Percentiles rank a stretch among this genome's conserved stretches.
Evolutionary conservation across 1,139 yeast genomes (phyloP).

Genomic region (Protomyces macrosporus): DNA sequence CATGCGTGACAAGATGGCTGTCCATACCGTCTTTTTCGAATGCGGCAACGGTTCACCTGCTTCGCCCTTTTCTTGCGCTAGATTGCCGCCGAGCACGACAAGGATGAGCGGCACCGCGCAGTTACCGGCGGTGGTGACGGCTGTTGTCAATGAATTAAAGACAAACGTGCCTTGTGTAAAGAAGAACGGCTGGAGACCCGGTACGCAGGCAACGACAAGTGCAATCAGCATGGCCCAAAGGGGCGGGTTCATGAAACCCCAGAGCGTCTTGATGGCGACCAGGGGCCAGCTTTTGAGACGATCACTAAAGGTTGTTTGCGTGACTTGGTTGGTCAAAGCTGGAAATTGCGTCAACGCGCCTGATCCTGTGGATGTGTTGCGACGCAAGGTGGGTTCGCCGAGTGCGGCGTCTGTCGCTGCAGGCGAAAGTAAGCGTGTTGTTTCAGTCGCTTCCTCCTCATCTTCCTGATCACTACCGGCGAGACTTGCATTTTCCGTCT

Average conservation of each 20-base stretch:
- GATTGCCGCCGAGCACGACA: slow-evolving; percentile 56
- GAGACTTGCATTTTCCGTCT: slow-evolving; percentile 15
- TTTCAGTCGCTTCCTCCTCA: background rate
- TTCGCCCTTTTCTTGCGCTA: slow-evolving; percentile 40
- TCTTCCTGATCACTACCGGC: slow-evolving; percentile 3
- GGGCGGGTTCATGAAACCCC: slow-evolving; percentile 83
- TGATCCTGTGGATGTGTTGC: slow-evolving; percentile 1
- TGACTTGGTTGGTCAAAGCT: slow-evolving; percentile 6
- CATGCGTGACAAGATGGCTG: slow-evolving; percentile 70
- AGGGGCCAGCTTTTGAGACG: background rate
- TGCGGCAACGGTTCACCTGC: slow-evolving; percentile 50
- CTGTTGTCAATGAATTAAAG: slow-evolving; percentile 68
- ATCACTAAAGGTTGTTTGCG: background rate
- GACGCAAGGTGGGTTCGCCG: background rate
- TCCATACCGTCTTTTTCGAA: slow-evolving; percentile 51
- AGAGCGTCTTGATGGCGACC: slow-evolving; percentile 1
- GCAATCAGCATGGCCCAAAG: slow-evolving; percentile 85
- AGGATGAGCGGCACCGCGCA: slow-evolving; percentile 80
- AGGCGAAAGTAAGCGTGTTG: background rate
- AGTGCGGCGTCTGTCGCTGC: background rate
- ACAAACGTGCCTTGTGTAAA: slow-evolving; percentile 60
- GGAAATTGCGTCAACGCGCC: slow-evolving; percentile 23
- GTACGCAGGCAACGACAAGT: slow-evolving; percentile 75
- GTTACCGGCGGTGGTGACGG: slow-evolving; percentile 72
- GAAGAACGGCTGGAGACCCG: slow-evolving; percentile 59